Percentiles rank a stretch among this genome's conserved stretches.
phyloP scores from a whole-genome alignment of 1,284 basidiomycete species.

The Ganoderma lucidum region DNA sequence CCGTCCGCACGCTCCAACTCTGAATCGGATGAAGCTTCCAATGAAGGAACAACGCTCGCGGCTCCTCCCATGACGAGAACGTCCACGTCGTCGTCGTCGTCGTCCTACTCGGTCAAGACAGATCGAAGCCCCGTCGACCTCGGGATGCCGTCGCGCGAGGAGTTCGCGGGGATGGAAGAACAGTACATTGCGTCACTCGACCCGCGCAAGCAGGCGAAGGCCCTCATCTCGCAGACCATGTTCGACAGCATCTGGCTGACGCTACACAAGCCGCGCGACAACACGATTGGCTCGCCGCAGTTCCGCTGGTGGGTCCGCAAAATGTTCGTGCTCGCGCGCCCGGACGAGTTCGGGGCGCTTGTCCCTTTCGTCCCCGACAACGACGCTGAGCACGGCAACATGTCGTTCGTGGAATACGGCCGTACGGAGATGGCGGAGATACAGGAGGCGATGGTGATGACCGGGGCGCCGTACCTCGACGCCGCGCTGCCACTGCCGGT shows the following conservation, averaged over 20 bases:
- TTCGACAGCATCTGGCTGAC: conserved; percentile 77
- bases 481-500: conserved; percentile 39
- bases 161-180: conserved; percentile 63
- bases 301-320: conserved; percentile 85
- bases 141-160: conserved; percentile 43
- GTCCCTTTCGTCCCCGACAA: conserved; percentile 4
- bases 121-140: conserved; percentile 21
- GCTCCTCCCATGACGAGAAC: neutral
- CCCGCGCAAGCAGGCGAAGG: conserved; percentile 67
- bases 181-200: conserved; percentile 64
- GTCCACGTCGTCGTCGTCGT: conserved; percentile 2
- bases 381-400: neutral
- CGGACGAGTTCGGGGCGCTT: conserved; percentile 20
- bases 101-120: neutral
- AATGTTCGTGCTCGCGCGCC: conserved; percentile 68
- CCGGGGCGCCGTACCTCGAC: conserved; percentile 21
- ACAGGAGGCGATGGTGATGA: neutral
- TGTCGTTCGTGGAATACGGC: neutral
- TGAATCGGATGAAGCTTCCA: neutral
- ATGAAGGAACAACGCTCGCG: too few species aligned
- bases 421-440: neutral
- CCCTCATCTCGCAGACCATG: conserved; percentile 71
- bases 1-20: neutral
- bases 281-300: conserved; percentile 38
- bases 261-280: conserved; percentile 46